Conservation (phyloP, 495 filamentous ascomycete species). For the Bombardia bombarda region DNA sequence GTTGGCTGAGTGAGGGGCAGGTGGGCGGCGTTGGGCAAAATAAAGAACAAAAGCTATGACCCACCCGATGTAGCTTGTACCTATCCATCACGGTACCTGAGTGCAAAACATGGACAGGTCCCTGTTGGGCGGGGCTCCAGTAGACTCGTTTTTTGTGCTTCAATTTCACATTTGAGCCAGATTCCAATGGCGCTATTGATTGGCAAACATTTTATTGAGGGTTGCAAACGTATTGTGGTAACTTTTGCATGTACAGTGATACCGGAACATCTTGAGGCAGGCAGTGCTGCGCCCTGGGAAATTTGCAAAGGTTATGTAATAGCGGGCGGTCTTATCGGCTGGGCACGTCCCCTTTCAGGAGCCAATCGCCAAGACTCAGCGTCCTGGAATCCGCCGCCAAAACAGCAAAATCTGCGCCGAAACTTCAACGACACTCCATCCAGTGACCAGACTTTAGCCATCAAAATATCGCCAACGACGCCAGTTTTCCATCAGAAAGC, state of each 20-base stretch:
- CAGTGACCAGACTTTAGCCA: conserved; percentile 42
- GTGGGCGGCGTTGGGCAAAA: too few species aligned
- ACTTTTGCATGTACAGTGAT: too few species aligned
- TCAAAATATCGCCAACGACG: conserved; percentile 50
- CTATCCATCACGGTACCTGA: too few species aligned
- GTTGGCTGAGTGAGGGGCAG: too few species aligned
- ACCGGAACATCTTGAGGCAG: too few species aligned
- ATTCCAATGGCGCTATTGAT: too few species aligned
- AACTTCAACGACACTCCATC: conserved; percentile 62
- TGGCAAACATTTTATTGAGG: too few species aligned
- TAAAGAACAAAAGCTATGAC: too few species aligned
- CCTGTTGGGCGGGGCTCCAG: too few species aligned
- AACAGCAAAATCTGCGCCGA: conserved; percentile 40
- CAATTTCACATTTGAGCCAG: background rate
- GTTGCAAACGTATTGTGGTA: background rate
- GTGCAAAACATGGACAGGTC: too few species aligned
- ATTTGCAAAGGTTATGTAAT: conserved; percentile 11
- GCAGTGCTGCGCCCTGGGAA: too few species aligned
- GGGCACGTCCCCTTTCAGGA: conserved; percentile 10
- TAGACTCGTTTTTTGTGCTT: background rate
- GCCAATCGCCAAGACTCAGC: conserved; percentile 21
- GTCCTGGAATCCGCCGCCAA: conserved; percentile 21
- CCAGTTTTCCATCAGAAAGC: conserved; percentile 47
- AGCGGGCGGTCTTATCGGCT: conserved; percentile 14
- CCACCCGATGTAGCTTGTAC: too few species aligned